Percentiles rank a stretch among this genome's conserved stretches.
Evolutionary conservation across 192 early-diverging fungal genomes (phyloP).

Genomic region (Thoreauomyces humboldtii): DNA sequence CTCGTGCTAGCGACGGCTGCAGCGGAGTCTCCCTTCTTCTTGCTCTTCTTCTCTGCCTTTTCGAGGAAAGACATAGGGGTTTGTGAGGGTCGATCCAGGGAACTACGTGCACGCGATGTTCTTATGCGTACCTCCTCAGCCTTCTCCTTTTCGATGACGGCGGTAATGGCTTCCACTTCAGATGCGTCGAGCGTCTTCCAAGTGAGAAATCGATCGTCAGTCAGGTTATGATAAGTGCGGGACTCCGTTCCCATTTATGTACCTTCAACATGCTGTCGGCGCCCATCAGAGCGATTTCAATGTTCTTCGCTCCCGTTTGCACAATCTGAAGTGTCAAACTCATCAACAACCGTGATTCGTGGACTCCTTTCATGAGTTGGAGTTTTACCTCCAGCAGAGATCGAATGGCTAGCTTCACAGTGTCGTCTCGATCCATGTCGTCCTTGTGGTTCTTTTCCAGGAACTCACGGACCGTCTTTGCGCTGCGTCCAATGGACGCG

Average conservation of each 20-base stretch:
- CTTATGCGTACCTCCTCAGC: slow-evolving; percentile 68
- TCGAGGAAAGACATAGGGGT: background rate
- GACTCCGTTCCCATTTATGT: background rate
- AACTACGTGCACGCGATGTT: background rate
- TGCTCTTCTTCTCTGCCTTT: slow-evolving; percentile 45
- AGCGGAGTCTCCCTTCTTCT: slow-evolving; percentile 17
- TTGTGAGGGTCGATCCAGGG: background rate
- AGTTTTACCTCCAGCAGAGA: slow-evolving; percentile 78
- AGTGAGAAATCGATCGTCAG: background rate
- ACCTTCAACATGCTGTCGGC: slow-evolving; percentile 69
- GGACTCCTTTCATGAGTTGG: background rate
- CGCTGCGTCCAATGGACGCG: slow-evolving; percentile 92
- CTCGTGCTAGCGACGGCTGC: too few species aligned
- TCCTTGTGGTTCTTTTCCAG: slow-evolving; percentile 96
- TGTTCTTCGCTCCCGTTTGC: slow-evolving; percentile 99
- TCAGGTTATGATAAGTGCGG: background rate
- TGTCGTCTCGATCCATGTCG: slow-evolving; percentile 72
- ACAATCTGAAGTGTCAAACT: slow-evolving; percentile 62
- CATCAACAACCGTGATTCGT: background rate
- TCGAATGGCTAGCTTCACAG: slow-evolving; percentile 87
- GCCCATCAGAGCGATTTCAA: slow-evolving; percentile 94
- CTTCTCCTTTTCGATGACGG: slow-evolving; percentile 84
- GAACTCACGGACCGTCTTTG: slow-evolving; percentile 97
- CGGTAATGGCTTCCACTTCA: slow-evolving; percentile 73
- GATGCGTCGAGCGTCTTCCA: slow-evolving; percentile 61